These are phyloP conservation scores for Corrigiola litoralis DNA, from an alignment of 179 eudicot species.

Conservation along the genomic window DNA sequence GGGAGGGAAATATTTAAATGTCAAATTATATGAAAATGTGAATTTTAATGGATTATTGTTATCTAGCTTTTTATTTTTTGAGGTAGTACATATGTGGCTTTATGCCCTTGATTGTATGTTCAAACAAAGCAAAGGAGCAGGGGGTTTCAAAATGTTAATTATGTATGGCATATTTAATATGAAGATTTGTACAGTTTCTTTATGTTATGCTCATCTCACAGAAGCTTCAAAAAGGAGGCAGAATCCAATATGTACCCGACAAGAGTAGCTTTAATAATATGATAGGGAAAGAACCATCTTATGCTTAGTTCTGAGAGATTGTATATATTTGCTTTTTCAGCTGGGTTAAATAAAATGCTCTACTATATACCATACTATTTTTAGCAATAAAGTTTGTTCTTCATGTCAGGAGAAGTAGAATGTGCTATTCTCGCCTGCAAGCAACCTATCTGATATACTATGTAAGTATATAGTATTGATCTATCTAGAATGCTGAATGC, in stretches of 20 bases:
- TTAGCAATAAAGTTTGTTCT: neutral
- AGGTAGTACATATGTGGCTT: too few species aligned
- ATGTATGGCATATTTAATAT: too few species aligned
- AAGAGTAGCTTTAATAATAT: slow-evolving; percentile 2
- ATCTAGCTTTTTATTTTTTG: neutral
- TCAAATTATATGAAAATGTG: neutral
- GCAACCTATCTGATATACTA: slow-evolving; percentile 1
- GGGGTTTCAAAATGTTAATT: too few species aligned
- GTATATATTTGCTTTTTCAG: slow-evolving; percentile 1
- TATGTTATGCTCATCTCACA: neutral
- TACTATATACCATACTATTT: neutral
- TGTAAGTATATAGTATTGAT: too few species aligned
- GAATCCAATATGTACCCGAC: slow-evolving; percentile 11
- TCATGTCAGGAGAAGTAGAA: neutral
- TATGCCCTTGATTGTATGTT: too few species aligned
- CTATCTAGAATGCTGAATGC: too few species aligned
- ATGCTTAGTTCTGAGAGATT: slow-evolving; percentile 9
- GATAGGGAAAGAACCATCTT: slow-evolving; percentile 11
- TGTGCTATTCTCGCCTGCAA: slow-evolving; percentile 20
- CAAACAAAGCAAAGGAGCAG: too few species aligned
- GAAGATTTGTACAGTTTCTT: too few species aligned
- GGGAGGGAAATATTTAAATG: neutral
- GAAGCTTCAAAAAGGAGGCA: slow-evolving; percentile 16
- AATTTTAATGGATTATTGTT: neutral
- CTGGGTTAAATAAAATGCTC: neutral